A percentile compares a stretch with the other conserved stretches of the same genome.
Evolutionary conservation across 2,329 filamentous ascomycete genomes (phyloP).

Genomic region (Fusarium sp.): DNA sequence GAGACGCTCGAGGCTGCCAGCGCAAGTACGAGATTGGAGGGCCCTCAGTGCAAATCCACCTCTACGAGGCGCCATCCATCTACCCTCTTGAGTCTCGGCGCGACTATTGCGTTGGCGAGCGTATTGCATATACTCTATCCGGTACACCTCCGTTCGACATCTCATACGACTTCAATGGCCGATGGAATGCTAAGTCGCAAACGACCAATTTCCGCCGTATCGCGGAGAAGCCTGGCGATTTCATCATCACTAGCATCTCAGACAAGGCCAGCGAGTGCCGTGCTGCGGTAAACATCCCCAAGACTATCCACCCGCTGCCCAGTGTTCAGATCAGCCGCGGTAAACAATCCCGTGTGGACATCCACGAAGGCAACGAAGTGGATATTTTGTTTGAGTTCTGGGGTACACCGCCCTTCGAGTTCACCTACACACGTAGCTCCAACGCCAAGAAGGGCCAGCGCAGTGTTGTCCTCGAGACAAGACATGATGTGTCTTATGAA

Average conservation of each 20-base stretch:
- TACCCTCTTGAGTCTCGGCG: conserved; percentile 84
- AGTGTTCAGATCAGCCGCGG: conserved; percentile 92
- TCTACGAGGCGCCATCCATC: conserved; percentile 93
- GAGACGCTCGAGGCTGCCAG: conserved; percentile 88
- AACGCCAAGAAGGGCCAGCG: conserved; percentile 85
- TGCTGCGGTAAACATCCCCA: conserved; percentile 80
- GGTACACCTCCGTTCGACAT: conserved; percentile 94
- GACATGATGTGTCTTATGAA: conserved; percentile 86
- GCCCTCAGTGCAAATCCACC: conserved; percentile 87
- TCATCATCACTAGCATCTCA: conserved; percentile 86
- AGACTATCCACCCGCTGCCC: conserved; percentile 90
- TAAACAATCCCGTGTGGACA: conserved; percentile 83
- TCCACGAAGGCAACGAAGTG: conserved; percentile 95
- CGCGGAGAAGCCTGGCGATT: conserved; percentile 89
- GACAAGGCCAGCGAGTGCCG: conserved; percentile 92
- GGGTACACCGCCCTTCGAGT: conserved; percentile 96
- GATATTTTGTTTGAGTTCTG: conserved; percentile 96
- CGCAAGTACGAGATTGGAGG: conserved; percentile 77
- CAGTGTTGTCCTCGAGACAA: conserved; percentile 86
- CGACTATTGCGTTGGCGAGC: conserved; percentile 96
- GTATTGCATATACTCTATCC: conserved; percentile 90
- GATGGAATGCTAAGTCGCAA: conserved; percentile 81
- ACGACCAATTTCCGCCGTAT: conserved; percentile 92
- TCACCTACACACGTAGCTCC: conserved; percentile 92
- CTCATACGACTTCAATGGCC: conserved; percentile 87